Percentiles rank a stretch among this genome's conserved stretches.
phyloP scores from a whole-genome alignment of 148 eudicot genomes.

The Dianthus caryophyllus region DNA sequence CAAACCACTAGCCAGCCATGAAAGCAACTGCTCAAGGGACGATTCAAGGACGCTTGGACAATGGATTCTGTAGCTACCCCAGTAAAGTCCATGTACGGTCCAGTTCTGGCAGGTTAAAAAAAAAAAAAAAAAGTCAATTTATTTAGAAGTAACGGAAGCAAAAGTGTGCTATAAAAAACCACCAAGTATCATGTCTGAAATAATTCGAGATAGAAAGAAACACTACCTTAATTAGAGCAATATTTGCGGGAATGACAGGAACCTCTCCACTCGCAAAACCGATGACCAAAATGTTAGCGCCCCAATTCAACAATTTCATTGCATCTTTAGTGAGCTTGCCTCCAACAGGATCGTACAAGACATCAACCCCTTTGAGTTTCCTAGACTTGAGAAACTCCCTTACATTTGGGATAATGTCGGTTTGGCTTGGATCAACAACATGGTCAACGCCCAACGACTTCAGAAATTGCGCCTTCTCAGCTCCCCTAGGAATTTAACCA shows the following conservation, averaged over 20 bases:
- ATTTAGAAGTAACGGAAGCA: constrained; percentile 10
- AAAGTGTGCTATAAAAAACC: background rate
- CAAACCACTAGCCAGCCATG: constrained; percentile 67
- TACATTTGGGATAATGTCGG: constrained; percentile 54
- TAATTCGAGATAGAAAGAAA: background rate
- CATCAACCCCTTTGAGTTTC: constrained; percentile 91
- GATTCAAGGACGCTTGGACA: constrained; percentile 58
- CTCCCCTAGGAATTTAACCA: constrained; percentile 56
- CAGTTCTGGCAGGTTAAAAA: constrained; percentile 58
- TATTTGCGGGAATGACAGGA: constrained; percentile 87
- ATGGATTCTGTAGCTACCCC: constrained; percentile 82
- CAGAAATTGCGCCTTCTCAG: constrained; percentile 72
- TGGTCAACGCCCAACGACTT: constrained; percentile 81
- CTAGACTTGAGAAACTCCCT: constrained; percentile 71
- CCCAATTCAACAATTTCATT: constrained; percentile 84
- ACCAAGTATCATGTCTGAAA: background rate
- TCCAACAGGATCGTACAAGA: constrained; percentile 97
- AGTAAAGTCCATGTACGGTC: constrained; percentile 95
- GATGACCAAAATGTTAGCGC: constrained; percentile 84
- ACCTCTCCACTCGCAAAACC: constrained; percentile 98
- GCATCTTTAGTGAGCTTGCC: constrained; percentile 86
- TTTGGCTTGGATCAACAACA: constrained; percentile 74
- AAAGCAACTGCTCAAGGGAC: constrained; percentile 68
- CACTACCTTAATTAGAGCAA: constrained; percentile 89
- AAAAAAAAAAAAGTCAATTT: constrained; percentile 10